Conservation (phyloP, 2,329 filamentous ascomycete genomes). For the Ilyonectria destructans region DNA sequence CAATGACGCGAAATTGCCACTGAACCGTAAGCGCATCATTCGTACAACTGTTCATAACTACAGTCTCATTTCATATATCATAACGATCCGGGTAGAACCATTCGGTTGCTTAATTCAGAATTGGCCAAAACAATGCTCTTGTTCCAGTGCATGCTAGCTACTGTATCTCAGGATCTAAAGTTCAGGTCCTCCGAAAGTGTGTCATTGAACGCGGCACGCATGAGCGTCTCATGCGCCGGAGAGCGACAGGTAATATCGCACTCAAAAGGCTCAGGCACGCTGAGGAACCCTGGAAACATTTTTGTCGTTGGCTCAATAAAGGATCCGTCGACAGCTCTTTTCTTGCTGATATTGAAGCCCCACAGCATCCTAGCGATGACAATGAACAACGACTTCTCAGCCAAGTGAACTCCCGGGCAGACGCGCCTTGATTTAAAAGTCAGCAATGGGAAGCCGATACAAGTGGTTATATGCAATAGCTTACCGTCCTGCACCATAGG, state of each 20-base stretch:
- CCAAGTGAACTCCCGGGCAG: slow-evolving; percentile 34
- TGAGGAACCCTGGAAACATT: slow-evolving; percentile 34
- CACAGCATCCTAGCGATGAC: slow-evolving; percentile 31
- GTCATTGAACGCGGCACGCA: neutral
- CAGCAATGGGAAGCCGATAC: neutral
- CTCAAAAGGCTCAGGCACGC: slow-evolving; percentile 31
- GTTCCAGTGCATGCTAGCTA: neutral
- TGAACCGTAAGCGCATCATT: neutral
- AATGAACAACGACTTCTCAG: slow-evolving; percentile 35
- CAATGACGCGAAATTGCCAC: no score
- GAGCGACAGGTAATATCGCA: slow-evolving; percentile 31
- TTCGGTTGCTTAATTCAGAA: no score
- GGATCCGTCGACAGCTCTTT: slow-evolving; percentile 5
- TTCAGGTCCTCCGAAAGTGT: slow-evolving; percentile 10
- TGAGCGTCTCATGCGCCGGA: neutral
- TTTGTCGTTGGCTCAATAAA: slow-evolving; percentile 24
- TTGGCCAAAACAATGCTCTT: neutral
- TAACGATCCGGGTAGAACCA: no score
- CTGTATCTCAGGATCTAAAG: neutral
- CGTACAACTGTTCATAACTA: neutral
- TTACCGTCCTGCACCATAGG: slow-evolving; percentile 35
- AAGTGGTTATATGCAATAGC: neutral
- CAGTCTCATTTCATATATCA: neutral
- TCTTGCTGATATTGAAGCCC: slow-evolving; percentile 35
- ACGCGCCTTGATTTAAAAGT: slow-evolving; percentile 18